A percentile compares a stretch with the other conserved stretches of the same genome.
Evolutionary conservation across 495 filamentous ascomycete genomes (phyloP).

Genomic region (Corynascus novoguineensis): DNA sequence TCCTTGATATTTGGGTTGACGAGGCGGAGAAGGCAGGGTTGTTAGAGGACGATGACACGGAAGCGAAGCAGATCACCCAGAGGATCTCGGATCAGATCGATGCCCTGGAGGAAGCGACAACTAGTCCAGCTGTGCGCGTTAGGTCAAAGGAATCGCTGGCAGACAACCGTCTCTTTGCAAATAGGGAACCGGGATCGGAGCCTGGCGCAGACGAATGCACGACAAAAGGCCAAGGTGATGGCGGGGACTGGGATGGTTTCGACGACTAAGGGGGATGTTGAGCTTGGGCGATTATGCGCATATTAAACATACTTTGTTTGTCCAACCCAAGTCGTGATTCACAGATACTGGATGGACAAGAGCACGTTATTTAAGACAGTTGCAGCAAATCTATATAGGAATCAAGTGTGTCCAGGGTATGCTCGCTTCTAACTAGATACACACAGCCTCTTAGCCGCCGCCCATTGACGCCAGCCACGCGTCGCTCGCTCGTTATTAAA

Average conservation of each 20-base stretch:
- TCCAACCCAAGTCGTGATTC: no score
- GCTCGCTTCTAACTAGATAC: no score
- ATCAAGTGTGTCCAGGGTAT: neutral
- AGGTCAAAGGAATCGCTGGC: slow-evolving; percentile 65
- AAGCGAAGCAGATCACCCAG: slow-evolving; percentile 30
- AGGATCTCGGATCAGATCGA: slow-evolving; percentile 37
- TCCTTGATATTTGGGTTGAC: slow-evolving; percentile 87
- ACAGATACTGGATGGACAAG: no score
- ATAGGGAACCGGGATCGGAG: slow-evolving; percentile 29
- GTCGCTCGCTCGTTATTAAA: neutral
- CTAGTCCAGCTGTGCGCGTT: slow-evolving; percentile 66
- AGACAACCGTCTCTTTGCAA: slow-evolving; percentile 65
- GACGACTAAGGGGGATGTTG: slow-evolving; percentile 43
- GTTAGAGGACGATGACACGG: slow-evolving; percentile 41
- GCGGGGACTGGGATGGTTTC: slow-evolving; percentile 69
- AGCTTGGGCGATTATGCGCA: no score
- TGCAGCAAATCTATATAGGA: no score
- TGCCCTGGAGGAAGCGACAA: slow-evolving; percentile 41
- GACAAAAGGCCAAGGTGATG: slow-evolving; percentile 9
- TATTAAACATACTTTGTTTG: neutral
- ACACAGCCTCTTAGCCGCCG: neutral
- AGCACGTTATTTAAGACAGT: no score
- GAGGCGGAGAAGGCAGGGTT: slow-evolving; percentile 67
- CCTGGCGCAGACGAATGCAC: slow-evolving; percentile 37
- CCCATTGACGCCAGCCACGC: neutral